phyloP scores from a whole-genome alignment of 495 filamentous ascomycete species.

The Hypoxylon subgilvum region DNA sequence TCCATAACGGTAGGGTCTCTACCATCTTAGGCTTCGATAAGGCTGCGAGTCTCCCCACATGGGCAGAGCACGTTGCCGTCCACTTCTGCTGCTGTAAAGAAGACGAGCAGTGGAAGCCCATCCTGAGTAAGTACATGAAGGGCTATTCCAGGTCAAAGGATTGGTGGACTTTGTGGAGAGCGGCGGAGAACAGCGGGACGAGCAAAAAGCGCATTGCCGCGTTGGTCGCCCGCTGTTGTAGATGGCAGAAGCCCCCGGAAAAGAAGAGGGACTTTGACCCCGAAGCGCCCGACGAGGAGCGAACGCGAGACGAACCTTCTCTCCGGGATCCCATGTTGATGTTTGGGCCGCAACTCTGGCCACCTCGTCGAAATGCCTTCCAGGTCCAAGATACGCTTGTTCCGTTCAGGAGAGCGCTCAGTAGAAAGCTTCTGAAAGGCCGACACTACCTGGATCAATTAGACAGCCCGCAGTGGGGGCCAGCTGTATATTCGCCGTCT shows the following conservation, averaged over 20 bases:
- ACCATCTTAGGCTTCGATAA: constrained; percentile 35
- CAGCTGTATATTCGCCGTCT: constrained; percentile 13
- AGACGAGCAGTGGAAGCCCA: constrained; percentile 38
- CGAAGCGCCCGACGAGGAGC: not conserved
- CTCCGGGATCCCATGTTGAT: not conserved
- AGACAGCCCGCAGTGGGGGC: constrained; percentile 13
- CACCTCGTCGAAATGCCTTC: not conserved
- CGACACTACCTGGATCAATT: constrained; percentile 17
- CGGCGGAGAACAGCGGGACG: constrained; percentile 10
- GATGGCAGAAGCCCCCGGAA: constrained; percentile 22
- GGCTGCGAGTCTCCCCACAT: constrained; percentile 34
- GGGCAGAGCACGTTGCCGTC: constrained; percentile 35
- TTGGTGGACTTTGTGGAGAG: constrained; percentile 38
- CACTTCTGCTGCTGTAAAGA: constrained; percentile 38
- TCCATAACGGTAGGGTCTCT: constrained; percentile 21
- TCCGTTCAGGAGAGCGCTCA: constrained; percentile 11
- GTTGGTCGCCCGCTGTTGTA: constrained; percentile 18
- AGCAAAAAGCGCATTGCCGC: constrained; percentile 10
- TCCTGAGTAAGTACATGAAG: constrained; percentile 29
- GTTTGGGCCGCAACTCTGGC: not conserved
- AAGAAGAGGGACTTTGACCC: constrained; percentile 8
- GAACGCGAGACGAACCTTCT: not conserved
- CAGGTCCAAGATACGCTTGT: not conserved
- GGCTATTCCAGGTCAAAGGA: constrained; percentile 30
- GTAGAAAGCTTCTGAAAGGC: constrained; percentile 20